A percentile compares a stretch with the other conserved stretches of the same genome.
These are phyloP conservation scores for Larix kaempferi DNA, from an alignment of 75 land plant species.

Conservation along the genomic window DNA sequence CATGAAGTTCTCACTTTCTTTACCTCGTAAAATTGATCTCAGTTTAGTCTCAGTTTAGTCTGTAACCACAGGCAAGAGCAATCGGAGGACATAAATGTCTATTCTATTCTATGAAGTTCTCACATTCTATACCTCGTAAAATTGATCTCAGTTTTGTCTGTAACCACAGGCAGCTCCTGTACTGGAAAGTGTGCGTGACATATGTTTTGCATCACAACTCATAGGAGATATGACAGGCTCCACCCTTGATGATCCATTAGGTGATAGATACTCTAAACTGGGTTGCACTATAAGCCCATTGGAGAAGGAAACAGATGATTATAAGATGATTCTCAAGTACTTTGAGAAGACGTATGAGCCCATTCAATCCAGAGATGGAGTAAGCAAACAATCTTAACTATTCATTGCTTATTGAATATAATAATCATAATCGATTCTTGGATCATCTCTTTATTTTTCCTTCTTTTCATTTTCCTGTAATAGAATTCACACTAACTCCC, in stretches of 20 bases:
- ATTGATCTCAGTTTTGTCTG: neutral
- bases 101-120: too few species aligned
- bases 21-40: neutral
- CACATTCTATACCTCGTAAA: neutral
- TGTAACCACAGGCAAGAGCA: constrained; percentile 42
- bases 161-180: constrained; percentile 55
- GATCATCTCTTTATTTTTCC: neutral
- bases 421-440: too few species aligned
- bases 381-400: constrained; percentile 14
- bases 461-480: neutral
- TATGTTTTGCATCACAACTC: constrained; percentile 49
- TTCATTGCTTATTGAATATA: neutral
- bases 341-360: constrained; percentile 74
- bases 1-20: neutral
- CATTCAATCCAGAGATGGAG: constrained; percentile 44
- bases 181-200: constrained; percentile 57
- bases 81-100: too few species aligned
- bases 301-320: constrained; percentile 59
- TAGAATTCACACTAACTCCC: too few species aligned
- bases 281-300: constrained; percentile 46
- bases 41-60: too few species aligned
- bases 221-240: constrained; percentile 69
- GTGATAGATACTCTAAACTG: constrained; percentile 43
- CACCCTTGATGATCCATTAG: constrained; percentile 73
- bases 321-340: constrained; percentile 70